Base-by-base conservation (phyloP, 768 basidiomycete species). In the Rhodotorula paludigena region DNA sequence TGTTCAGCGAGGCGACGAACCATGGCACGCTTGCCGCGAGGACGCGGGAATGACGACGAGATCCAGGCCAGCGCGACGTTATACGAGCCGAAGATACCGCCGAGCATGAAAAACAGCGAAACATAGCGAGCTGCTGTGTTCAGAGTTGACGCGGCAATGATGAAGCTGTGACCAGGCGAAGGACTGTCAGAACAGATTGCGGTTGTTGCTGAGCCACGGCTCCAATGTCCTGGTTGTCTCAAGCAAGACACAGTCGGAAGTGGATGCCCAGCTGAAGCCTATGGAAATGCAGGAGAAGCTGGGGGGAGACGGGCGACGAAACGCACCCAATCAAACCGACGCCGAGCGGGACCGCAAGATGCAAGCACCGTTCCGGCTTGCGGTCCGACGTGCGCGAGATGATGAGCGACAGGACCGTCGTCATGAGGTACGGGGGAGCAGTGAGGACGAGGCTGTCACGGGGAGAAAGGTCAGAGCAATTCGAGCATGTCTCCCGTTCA, bases 361-460 rank as follows among this genome's bases (percentile, higher is more conserved):
- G 76, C 60, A 65, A 74, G 51, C 69, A 66, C 23, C 76, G 64
- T 47, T 76, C 74, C 0, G 63, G 67, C 51, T 62, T 60, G 30
- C 63, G 60, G 56, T 76, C 76, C 11, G 73, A 74, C 20, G 60
- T 55, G 21, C 48, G 64, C 3, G 74, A 76, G 57, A 75, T 73
- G 33, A 59, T 18, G 30, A 75, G 47, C 6, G 71, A 64, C 2
- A 76, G 61, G 20, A 72, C 52, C 25, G 74, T 61, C 42, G 75
- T 73, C 23, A 75, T 25, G 45, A 77, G 55, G 64, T 77, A 77
- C 2, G 76, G 76, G 18, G 75, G 76, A 0, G 74, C 76, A 21
- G 74, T 75, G 6, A 77, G 62, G 12, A 75, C 58, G 1, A 77
- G 68, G 15, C 57, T 74, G 57, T 54, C 15, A 7, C 21, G 5